Conservation (phyloP, 345 rosid genomes). For the Lepidium aucheri region DNA sequence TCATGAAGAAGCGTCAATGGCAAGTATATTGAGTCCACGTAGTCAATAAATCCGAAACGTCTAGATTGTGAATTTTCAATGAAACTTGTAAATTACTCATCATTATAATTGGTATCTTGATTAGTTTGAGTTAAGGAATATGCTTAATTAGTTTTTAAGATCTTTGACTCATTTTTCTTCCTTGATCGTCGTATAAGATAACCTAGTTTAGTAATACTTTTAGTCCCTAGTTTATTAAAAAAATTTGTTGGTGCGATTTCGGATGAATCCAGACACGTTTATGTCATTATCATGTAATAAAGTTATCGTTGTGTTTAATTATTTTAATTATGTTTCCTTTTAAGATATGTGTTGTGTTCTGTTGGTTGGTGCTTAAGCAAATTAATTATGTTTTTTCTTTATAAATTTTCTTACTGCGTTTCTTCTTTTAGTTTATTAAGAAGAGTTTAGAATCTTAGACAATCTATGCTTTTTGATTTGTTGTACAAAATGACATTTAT, state of each 20-base stretch:
- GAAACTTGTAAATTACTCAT: constrained; percentile 18
- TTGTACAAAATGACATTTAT: not conserved
- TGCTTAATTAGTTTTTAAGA: constrained; percentile 9
- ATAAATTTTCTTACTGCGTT: not conserved
- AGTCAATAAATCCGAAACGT: constrained; percentile 11
- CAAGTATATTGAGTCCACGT: constrained; percentile 17
- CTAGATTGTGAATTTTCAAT: not conserved
- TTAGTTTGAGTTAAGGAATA: constrained; percentile 10
- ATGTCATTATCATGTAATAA: constrained; percentile 19
- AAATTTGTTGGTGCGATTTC: not conserved
- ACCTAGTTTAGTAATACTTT: constrained; percentile 10
- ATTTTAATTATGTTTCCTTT: constrained; percentile 15
- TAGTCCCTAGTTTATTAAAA: not conserved
- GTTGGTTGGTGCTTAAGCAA: constrained; percentile 9
- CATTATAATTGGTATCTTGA: constrained; percentile 10
- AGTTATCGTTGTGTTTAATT: not conserved
- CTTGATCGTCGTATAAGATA: constrained; percentile 25
- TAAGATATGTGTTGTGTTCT: constrained; percentile 13
- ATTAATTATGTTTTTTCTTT: not conserved
- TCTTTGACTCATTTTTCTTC: constrained; percentile 13
- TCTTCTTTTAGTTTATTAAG: not conserved
- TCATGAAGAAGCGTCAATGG: constrained; percentile 19
- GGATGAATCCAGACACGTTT: constrained; percentile 9
- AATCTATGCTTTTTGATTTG: not conserved
- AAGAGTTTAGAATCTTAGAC: not conserved